Conservation (phyloP, 2,329 filamentous ascomycete genomes). For the Periconia sp. region DNA sequence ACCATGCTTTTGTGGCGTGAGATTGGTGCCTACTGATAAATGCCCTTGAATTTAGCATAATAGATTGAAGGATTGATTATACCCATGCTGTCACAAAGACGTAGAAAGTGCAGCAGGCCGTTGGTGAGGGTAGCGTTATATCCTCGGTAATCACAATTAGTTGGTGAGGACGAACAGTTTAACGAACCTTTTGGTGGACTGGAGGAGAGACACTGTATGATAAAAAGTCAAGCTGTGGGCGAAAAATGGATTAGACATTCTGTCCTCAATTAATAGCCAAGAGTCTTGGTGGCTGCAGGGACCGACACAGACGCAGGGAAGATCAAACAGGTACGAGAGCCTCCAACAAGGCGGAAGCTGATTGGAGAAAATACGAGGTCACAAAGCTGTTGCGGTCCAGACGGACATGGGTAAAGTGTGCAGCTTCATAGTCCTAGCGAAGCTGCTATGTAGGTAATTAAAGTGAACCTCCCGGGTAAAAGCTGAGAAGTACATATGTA, state of each 20-base stretch:
- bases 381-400: neutral
- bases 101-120: slow-evolving; percentile 10
- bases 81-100: slow-evolving; percentile 22
- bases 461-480: neutral
- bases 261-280: slow-evolving; percentile 4
- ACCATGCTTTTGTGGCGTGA: slow-evolving; percentile 13
- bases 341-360: neutral
- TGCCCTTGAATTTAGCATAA: slow-evolving; percentile 1
- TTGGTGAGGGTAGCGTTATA: no score
- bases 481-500: neutral
- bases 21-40: neutral
- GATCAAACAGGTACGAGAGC: neutral
- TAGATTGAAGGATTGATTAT: slow-evolving; percentile 40
- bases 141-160: no score
- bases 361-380: neutral
- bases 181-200: neutral
- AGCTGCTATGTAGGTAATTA: neutral
- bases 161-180: no score
- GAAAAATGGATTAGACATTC: slow-evolving; percentile 10
- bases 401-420: neutral
- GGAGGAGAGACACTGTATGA: neutral
- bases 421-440: neutral
- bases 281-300: neutral
- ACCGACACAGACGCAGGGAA: neutral
- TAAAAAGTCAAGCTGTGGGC: neutral